These are phyloP conservation scores for Datura wrightii DNA, from an alignment of 257 asterid species.

Conservation along the genomic window DNA sequence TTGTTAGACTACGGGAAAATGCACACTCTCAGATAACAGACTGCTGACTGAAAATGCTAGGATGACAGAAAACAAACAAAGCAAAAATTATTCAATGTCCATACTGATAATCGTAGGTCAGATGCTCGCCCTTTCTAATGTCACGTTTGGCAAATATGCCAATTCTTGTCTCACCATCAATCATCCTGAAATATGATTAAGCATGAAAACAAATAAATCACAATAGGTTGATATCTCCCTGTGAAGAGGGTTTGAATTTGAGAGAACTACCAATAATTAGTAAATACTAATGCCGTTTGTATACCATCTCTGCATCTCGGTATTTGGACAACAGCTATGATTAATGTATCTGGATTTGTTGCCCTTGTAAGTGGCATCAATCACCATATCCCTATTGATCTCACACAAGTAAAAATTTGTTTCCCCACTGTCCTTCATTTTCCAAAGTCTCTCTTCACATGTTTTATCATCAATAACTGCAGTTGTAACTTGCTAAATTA, in stretches of 20 bases:
- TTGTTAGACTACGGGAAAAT: constrained; percentile 53
- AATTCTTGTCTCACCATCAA: constrained; percentile 92
- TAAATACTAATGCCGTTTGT: constrained; percentile 31
- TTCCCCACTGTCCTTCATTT: constrained; percentile 91
- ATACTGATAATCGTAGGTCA: constrained; percentile 97
- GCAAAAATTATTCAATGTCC: constrained; percentile 41
- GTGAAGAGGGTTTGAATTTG: neutral
- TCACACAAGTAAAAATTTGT: constrained; percentile 94
- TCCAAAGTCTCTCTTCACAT: constrained; percentile 98
- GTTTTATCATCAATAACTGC: constrained; percentile 96
- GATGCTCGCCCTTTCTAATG: constrained; percentile 85
- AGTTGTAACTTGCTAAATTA: constrained; percentile 34
- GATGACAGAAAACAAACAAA: constrained; percentile 27
- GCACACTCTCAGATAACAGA: constrained; percentile 15
- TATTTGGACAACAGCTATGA: constrained; percentile 96
- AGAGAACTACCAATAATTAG: neutral
- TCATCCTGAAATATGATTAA: constrained; percentile 64
- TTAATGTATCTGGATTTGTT: constrained; percentile 96
- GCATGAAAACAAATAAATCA: constrained; percentile 24
- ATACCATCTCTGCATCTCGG: constrained; percentile 99
- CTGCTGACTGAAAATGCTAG: constrained; percentile 7
- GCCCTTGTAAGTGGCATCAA: constrained; percentile 97
- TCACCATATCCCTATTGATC: constrained; percentile 92
- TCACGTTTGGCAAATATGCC: constrained; percentile 93
- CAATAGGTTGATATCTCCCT: neutral